Conservation (phyloP, 176 grass and related monocot species). For the Musa itinerans region DNA sequence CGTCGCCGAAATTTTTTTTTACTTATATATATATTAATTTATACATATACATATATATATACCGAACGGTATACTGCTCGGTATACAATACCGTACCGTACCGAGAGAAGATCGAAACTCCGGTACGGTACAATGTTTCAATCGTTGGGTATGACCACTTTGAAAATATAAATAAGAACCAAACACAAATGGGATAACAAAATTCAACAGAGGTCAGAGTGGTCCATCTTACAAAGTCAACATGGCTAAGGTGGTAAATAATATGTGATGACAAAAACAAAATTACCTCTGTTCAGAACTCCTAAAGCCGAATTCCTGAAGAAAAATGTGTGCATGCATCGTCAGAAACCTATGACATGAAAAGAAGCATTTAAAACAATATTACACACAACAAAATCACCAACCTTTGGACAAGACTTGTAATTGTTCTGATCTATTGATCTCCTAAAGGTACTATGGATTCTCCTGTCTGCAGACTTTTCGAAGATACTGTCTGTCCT, state of each 20-base stretch:
- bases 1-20: no score
- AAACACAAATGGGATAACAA: background rate
- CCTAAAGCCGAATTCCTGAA: constrained; percentile 7
- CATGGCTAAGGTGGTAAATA: background rate
- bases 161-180: no score
- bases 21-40: no score
- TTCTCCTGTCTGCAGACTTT: constrained; percentile 12
- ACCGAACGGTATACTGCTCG: no score
- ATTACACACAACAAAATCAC: background rate
- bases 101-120: no score
- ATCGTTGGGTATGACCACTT: no score
- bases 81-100: no score
- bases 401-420: background rate
- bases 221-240: no score
- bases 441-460: background rate
- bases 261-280: background rate
- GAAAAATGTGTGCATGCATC: background rate
- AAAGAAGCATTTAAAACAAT: no score
- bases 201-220: no score
- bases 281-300: constrained; percentile 16
- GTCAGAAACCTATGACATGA: background rate
- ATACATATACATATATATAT: no score
- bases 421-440: background rate
- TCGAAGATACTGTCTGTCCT: constrained; percentile 2
- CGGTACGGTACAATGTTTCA: no score